These are phyloP conservation scores for Diaporthe nobilis DNA, from an alignment of 2,329 filamentous ascomycete genomes.

Conservation along the genomic window DNA sequence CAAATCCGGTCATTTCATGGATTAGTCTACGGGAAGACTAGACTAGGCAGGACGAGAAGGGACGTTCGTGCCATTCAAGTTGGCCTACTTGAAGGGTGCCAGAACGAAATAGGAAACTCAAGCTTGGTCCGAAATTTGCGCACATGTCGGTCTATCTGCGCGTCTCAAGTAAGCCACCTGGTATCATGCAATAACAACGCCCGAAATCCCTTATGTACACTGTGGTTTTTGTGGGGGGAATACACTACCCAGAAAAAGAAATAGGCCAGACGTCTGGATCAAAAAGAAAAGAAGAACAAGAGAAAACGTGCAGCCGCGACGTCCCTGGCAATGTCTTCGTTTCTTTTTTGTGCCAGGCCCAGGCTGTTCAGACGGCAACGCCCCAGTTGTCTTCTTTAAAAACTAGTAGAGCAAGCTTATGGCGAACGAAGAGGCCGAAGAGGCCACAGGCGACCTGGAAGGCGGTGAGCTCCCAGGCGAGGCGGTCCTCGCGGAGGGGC, in stretches of 20 bases:
- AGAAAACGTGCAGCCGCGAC: background rate
- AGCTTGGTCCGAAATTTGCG: background rate
- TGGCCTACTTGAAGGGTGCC: background rate
- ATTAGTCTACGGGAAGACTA: background rate
- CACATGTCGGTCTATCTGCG: background rate
- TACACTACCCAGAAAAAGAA: background rate
- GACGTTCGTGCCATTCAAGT: background rate
- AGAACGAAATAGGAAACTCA: background rate
- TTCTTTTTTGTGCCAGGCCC: background rate
- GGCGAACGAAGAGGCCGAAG: slow-evolving; percentile 87
- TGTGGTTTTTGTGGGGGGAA: background rate
- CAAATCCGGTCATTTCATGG: background rate
- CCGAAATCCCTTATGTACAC: slow-evolving; percentile 30
- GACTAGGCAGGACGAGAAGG: background rate
- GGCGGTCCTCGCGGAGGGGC: slow-evolving; percentile 86
- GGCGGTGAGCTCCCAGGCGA: slow-evolving; percentile 84
- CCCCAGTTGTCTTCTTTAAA: slow-evolving; percentile 90
- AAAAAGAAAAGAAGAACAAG: background rate
- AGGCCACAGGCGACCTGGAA: slow-evolving; percentile 84
- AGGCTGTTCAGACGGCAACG: background rate
- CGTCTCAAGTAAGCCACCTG: slow-evolving; percentile 7
- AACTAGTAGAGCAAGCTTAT: slow-evolving; percentile 87
- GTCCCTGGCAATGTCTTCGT: background rate
- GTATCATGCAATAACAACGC: slow-evolving; percentile 31
- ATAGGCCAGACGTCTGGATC: background rate